Conservation (phyloP, 2,329 filamentous ascomycete species). For the Neonectria hederae region DNA sequence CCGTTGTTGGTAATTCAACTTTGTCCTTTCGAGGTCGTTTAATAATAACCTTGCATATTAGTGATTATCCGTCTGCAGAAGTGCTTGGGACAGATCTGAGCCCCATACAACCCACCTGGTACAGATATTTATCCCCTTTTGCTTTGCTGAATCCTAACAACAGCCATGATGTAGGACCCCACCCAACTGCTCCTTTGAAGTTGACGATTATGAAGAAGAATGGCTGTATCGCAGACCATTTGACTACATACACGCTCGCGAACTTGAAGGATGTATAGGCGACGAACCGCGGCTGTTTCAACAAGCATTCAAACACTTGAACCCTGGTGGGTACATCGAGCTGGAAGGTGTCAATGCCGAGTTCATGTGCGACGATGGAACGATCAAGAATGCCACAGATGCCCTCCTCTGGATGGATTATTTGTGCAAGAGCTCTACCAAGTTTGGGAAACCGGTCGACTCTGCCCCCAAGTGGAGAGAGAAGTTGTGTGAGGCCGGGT, state of each 20-base stretch:
- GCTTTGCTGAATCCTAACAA: neutral
- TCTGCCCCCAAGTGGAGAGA: neutral
- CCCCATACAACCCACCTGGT: conserved; percentile 50
- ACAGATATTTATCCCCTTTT: neutral
- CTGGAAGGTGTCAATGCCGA: conserved; percentile 47
- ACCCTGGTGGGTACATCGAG: conserved; percentile 57
- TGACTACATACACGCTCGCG: conserved; percentile 46
- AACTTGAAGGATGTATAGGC: conserved; percentile 45
- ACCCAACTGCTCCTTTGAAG: conserved; percentile 65
- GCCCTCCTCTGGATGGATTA: neutral
- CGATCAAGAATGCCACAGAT: conserved; percentile 36
- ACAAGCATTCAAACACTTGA: conserved; percentile 45
- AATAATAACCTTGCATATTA: neutral
- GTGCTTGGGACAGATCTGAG: conserved; percentile 50
- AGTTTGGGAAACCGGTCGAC: neutral
- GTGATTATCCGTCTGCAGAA: conserved; percentile 44
- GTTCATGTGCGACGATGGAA: conserved; percentile 49
- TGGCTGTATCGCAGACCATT: conserved; percentile 52
- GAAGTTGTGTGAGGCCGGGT: neutral
- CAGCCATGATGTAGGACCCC: conserved; percentile 53
- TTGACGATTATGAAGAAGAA: conserved; percentile 66
- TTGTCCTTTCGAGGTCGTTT: conserved; percentile 28
- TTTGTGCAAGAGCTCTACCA: neutral
- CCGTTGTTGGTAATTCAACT: neutral
- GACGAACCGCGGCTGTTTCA: conserved; percentile 35